Evolutionary conservation across 768 basidiomycete species (phyloP).

Genomic region (Auricularia auricula-judae): DNA sequence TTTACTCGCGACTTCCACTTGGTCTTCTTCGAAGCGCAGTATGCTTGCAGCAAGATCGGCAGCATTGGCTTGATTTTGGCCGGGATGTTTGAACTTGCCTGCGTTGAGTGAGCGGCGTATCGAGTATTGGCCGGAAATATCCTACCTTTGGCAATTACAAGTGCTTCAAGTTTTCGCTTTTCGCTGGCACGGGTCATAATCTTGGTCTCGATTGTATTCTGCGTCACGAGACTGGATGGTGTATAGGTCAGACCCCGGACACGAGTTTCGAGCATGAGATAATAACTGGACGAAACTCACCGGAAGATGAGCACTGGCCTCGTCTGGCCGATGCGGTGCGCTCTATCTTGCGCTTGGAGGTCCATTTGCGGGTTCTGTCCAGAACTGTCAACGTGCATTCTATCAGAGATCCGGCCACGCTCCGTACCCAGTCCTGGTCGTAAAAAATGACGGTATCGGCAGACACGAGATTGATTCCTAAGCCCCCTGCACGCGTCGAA

Average conservation of each 20-base stretch:
- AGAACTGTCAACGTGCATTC: constrained; percentile 9
- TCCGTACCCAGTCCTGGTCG: constrained; percentile 77
- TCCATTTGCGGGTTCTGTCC: constrained; percentile 90
- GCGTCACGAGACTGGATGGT: constrained; percentile 44
- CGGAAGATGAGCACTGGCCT: constrained; percentile 84
- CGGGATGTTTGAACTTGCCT: constrained; percentile 81
- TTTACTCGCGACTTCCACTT: constrained; percentile 75
- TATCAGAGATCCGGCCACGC: not conserved
- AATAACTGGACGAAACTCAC: not conserved
- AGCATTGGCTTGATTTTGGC: constrained; percentile 49
- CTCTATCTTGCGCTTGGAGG: constrained; percentile 88
- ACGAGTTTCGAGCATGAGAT: not conserved
- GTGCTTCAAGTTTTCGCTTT: constrained; percentile 83
- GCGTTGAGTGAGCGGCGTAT: not conserved
- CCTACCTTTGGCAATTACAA: constrained; percentile 87
- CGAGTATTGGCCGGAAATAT: not conserved
- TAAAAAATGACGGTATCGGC: constrained; percentile 93
- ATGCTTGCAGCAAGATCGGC: constrained; percentile 74
- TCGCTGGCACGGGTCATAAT: constrained; percentile 82
- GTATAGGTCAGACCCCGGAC: not conserved
- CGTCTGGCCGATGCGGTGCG: constrained; percentile 93
- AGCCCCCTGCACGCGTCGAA: constrained; percentile 68
- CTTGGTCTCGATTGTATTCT: constrained; percentile 83
- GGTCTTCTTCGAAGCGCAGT: constrained; percentile 74
- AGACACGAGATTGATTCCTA: constrained; percentile 63